Evolutionary conservation across 2,329 filamentous ascomycete species (phyloP).

Genomic region (Cryphonectria carpinicola): DNA sequence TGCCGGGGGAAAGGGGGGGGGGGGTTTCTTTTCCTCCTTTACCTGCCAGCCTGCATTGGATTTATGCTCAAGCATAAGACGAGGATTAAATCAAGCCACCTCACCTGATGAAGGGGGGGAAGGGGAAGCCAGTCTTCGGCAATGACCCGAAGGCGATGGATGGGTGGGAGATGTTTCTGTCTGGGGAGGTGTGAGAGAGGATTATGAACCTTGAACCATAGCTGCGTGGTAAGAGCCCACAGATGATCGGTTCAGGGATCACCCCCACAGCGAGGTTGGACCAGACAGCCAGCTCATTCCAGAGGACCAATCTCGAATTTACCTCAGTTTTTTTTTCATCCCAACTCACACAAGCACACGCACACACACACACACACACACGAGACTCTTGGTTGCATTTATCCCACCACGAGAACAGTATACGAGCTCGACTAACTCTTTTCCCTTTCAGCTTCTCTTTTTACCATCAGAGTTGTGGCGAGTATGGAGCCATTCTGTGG

Average conservation of each 20-base stretch:
- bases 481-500: background rate
- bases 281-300: background rate
- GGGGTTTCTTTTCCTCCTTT: background rate
- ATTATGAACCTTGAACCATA: background rate
- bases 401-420: background rate
- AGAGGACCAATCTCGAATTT: background rate
- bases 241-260: constrained; percentile 3
- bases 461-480: background rate
- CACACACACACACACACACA: no score
- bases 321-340: background rate
- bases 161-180: background rate
- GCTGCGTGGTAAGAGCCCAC: background rate
- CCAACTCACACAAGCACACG: background rate
- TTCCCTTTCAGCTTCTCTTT: background rate
- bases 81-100: background rate
- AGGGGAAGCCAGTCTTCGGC: background rate
- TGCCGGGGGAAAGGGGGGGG: background rate
- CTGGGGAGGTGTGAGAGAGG: background rate
- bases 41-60: background rate
- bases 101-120: background rate
- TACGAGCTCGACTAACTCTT: background rate
- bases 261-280: background rate
- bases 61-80: background rate
- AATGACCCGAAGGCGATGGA: background rate
- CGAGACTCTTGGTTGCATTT: background rate